Evolutionary conservation across 2,329 filamentous ascomycete species (phyloP), one percentile per base, ranked within the genome.

Genomic region (Ophidiomyces ophidiicola): DNA sequence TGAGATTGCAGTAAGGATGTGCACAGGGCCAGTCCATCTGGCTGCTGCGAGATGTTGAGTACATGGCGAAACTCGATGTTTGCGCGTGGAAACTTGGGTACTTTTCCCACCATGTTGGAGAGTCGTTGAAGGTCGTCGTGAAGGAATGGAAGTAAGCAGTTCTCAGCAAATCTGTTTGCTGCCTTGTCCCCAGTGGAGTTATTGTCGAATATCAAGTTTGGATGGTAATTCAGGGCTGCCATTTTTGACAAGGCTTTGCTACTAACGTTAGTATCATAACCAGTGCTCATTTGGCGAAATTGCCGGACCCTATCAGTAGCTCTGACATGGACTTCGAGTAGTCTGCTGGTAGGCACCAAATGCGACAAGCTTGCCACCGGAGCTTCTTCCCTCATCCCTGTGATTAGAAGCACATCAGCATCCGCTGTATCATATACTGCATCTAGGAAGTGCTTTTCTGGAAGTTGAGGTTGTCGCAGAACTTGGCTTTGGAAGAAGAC

Each of bases 331-430:
- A 79, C 56, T 23, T 79, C 75, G 32, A 79, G 23, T 12, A 80
- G 42, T 45, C 60, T 70, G 43, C 59, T 68, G 1, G 63, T 53
- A 34, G 72, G 64, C 7, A 76, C 68, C 17, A 77, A 50, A 58
- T 71, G 67, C n/a, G 69, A 70, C 0, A 75, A 67, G 8, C 45
- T 29, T 44, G 70, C 58, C 7, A 78, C 62, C 0, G 75, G 76
- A 4, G 72, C 68, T 33, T 71, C 58, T 34, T 80, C 76, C 61
- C 73, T 69, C 69, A 78, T 71, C 0, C 74, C 75, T 0, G 74
- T 79, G 46, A 81, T 70, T 0, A 80, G 42, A 30, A 80, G 55
- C 33, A 78, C 71, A 41, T 77, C 69, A 2, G 63, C 58, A 52
- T 63, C 62, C 35, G 7, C 45, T 4, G 62, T 59, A 8, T 45